A percentile compares a stretch with the other conserved stretches of the same genome.
These are phyloP conservation scores for Microascus cirrosus DNA, from an alignment of 2,329 filamentous ascomycete species.

Conservation along the genomic window DNA sequence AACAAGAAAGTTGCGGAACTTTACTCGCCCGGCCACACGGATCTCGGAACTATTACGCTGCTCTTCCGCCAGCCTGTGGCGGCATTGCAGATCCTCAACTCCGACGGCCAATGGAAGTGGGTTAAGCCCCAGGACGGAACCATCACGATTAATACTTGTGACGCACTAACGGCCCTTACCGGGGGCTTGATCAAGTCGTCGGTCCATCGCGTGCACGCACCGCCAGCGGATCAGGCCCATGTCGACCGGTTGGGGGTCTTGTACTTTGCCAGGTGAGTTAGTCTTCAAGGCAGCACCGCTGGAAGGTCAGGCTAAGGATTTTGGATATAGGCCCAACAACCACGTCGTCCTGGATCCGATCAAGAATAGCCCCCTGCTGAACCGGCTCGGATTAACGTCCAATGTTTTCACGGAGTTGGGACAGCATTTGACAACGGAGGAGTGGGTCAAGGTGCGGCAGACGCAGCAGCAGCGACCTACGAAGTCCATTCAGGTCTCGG, in stretches of 20 bases:
- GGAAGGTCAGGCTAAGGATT: not conserved
- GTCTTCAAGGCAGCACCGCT: not conserved
- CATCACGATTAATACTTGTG: constrained; percentile 35
- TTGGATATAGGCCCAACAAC: constrained; percentile 9
- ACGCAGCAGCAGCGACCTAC: not conserved
- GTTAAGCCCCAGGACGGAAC: constrained; percentile 18
- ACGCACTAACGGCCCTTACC: constrained; percentile 18
- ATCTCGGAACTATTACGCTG: constrained; percentile 38
- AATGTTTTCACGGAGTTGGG: constrained; percentile 9
- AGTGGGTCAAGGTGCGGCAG: constrained; percentile 12
- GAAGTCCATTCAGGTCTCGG: not conserved
- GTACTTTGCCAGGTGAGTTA: constrained; percentile 30
- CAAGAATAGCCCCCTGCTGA: constrained; percentile 16
- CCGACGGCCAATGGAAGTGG: constrained; percentile 24
- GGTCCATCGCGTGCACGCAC: constrained; percentile 19
- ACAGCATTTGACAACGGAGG: constrained; percentile 13
- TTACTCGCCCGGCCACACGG: constrained; percentile 24
- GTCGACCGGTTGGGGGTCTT: constrained; percentile 29
- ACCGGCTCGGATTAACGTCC: constrained; percentile 15
- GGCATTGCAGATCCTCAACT: constrained; percentile 34
- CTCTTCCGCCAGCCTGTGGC: constrained; percentile 45
- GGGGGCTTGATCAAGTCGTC: constrained; percentile 22
- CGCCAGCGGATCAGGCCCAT: constrained; percentile 20
- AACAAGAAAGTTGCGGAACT: constrained; percentile 17
- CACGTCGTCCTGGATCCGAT: constrained; percentile 16